A percentile compares a stretch with the other conserved stretches of the same genome.
These are phyloP conservation scores for Leishmania tarentolae DNA, from an alignment of 208 protist genomes.

Conservation along the genomic window DNA sequence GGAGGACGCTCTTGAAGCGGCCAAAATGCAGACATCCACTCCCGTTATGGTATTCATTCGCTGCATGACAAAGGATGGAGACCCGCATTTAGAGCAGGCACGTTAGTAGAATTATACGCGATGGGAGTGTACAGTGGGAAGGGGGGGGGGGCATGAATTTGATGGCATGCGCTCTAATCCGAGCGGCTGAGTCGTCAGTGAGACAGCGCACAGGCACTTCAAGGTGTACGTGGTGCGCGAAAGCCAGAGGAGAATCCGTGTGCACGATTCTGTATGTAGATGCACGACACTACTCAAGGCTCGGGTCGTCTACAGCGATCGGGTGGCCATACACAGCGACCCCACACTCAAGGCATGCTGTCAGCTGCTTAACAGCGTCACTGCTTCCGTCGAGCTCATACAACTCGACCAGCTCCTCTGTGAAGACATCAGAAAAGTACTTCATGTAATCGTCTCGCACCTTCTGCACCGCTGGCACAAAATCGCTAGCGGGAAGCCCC, in stretches of 20 bases:
- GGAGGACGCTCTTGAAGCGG: background rate
- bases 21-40: background rate
- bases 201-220: background rate
- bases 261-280: background rate
- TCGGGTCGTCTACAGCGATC: conserved; percentile 24
- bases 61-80: background rate
- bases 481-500: background rate
- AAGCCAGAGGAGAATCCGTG: background rate
- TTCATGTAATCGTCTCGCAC: conserved; percentile 88
- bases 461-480: conserved; percentile 42
- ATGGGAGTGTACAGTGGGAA: background rate
- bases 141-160: background rate
- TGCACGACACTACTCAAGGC: background rate
- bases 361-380: conserved; percentile 81
- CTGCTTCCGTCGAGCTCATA: conserved; percentile 82
- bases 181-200: background rate
- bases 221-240: background rate
- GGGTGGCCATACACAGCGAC: conserved; percentile 85
- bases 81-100: background rate
- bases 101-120: background rate
- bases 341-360: conserved; percentile 79
- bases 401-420: conserved; percentile 77
- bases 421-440: conserved; percentile 81
- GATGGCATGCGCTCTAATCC: background rate
- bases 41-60: background rate